Conservation (phyloP, 2,329 filamentous ascomycete genomes). For the Talaromyces marneffei region DNA sequence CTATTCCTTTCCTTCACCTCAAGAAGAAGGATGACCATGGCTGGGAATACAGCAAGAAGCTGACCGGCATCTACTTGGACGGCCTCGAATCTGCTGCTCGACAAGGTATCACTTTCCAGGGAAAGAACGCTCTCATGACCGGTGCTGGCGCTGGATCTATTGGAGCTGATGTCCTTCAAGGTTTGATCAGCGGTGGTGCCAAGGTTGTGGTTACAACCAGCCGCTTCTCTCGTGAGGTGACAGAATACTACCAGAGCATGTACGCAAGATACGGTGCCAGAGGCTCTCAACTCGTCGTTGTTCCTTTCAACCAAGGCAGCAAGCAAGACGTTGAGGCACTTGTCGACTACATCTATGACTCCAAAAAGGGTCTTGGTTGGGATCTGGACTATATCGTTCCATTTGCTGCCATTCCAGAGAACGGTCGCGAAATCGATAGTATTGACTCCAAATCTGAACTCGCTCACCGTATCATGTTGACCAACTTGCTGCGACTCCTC, state of each 20-base stretch:
- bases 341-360: conserved; percentile 91
- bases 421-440: conserved; percentile 91
- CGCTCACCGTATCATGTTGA: conserved; percentile 98
- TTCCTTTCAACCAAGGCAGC: conserved; percentile 98
- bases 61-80: conserved; percentile 88
- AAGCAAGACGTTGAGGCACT: conserved; percentile 95
- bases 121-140: conserved; percentile 96
- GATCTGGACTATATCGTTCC: conserved; percentile 94
- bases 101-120: conserved; percentile 81
- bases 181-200: conserved; percentile 90
- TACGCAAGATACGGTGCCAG: conserved; percentile 90
- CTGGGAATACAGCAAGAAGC: conserved; percentile 99
- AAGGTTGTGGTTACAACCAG: conserved; percentile 96
- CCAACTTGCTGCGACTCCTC: conserved; percentile 86
- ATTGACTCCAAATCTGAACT: conserved; percentile 98
- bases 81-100: conserved; percentile 84
- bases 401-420: conserved; percentile 96
- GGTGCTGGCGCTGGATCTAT: conserved; percentile 97
- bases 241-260: conserved; percentile 99
- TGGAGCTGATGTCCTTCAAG: conserved; percentile 92
- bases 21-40: conserved; percentile 97
- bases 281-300: conserved; percentile 93
- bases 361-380: conserved; percentile 95
- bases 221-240: conserved; percentile 93
- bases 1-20: conserved; percentile 93